Evolutionary conservation across 768 basidiomycete species (phyloP).

Genomic region (Rhodosporidiobolus odoratus): DNA sequence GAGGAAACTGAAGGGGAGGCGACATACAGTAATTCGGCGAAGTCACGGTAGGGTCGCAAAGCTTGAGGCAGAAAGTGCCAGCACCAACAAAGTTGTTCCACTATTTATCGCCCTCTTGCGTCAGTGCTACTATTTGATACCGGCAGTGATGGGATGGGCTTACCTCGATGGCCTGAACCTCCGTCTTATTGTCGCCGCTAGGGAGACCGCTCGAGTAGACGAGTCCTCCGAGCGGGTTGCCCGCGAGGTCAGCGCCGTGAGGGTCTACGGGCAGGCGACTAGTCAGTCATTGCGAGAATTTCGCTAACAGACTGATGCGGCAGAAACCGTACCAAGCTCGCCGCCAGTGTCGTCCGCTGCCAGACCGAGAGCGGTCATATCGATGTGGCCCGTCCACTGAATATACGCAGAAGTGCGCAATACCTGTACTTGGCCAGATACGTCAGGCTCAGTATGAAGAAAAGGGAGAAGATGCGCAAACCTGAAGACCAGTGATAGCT

Average conservation of each 20-base stretch:
- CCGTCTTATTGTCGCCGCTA: slow-evolving; percentile 20
- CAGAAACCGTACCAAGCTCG: slow-evolving; percentile 46
- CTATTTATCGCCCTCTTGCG: no score
- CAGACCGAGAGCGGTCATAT: slow-evolving; percentile 59
- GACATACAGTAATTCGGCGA: slow-evolving; percentile 10
- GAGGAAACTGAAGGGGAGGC: background rate
- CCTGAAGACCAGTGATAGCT: slow-evolving; percentile 55
- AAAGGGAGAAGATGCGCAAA: background rate
- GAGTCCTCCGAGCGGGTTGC: slow-evolving; percentile 48
- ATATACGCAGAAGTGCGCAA: slow-evolving; percentile 48
- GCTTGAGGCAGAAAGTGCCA: slow-evolving; percentile 62
- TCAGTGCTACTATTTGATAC: no score
- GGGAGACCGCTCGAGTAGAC: slow-evolving; percentile 11
- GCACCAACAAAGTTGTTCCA: slow-evolving; percentile 59
- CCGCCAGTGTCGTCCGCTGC: slow-evolving; percentile 58
- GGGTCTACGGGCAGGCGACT: slow-evolving; percentile 48
- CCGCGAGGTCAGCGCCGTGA: slow-evolving; percentile 67
- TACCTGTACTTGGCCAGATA: background rate
- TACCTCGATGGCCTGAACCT: slow-evolving; percentile 48
- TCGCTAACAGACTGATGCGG: no score
- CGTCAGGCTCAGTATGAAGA: background rate
- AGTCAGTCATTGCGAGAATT: background rate
- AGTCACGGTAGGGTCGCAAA: slow-evolving; percentile 54
- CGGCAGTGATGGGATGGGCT: background rate
- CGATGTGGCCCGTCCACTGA: slow-evolving; percentile 56